Percentiles rank a stretch among this genome's conserved stretches.
phyloP scores from a whole-genome alignment of 306 rosid species.

The Phaseolus lunatus region DNA sequence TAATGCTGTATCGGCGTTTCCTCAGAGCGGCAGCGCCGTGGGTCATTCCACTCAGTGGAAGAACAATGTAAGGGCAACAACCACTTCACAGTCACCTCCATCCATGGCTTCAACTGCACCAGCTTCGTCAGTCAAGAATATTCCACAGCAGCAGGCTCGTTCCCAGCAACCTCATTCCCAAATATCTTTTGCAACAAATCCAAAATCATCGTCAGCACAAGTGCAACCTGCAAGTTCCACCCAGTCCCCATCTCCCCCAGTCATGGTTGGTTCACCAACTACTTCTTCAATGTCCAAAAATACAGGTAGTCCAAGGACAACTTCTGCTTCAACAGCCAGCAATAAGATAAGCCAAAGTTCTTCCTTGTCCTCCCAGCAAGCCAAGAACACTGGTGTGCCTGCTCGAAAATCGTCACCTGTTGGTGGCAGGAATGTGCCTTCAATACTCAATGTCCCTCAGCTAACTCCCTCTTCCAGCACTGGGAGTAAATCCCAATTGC shows the following conservation, averaged over 20 bases:
- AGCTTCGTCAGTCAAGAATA: constrained; percentile 64
- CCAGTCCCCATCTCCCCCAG: constrained; percentile 83
- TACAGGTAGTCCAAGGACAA: constrained; percentile 90
- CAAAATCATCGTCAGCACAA: constrained; percentile 68
- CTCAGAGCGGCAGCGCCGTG: constrained; percentile 71
- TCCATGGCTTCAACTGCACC: constrained; percentile 75
- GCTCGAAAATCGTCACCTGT: constrained; percentile 84
- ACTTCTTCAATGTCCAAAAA: constrained; percentile 82
- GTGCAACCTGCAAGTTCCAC: constrained; percentile 65
- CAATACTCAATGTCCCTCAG: constrained; percentile 77
- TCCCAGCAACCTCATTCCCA: constrained; percentile 76
- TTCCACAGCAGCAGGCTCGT: constrained; percentile 75
- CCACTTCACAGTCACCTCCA: constrained; percentile 62
- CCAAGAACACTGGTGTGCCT: constrained; percentile 60
- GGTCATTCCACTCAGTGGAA: constrained; percentile 94
- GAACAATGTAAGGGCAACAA: constrained; percentile 62
- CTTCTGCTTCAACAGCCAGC: constrained; percentile 58
- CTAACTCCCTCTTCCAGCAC: constrained; percentile 57
- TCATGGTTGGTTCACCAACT: constrained; percentile 88
- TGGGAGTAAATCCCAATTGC: constrained; percentile 63
- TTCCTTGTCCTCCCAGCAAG: constrained; percentile 76
- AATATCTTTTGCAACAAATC: constrained; percentile 81
- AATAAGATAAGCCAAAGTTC: constrained; percentile 74
- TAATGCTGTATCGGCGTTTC: constrained; percentile 69
- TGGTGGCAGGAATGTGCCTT: constrained; percentile 73